Evolutionary conservation across 140 eudicot species (phyloP).

Genomic region (Flaveria floridana): DNA sequence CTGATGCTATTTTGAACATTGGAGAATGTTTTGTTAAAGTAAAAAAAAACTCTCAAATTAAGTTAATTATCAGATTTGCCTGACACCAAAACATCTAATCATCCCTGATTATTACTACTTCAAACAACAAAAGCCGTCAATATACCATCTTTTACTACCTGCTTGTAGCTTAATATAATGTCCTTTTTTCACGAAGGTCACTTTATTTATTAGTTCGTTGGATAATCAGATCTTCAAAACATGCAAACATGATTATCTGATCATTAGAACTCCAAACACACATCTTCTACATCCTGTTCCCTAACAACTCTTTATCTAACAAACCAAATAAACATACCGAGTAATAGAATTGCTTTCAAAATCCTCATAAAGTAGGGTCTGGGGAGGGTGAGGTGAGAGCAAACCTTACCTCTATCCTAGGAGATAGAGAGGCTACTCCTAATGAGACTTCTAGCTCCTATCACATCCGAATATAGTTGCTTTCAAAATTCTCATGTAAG

Average conservation of each 20-base stretch:
- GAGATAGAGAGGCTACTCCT: too few species aligned
- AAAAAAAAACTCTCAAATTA: neutral
- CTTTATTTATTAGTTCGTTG: neutral
- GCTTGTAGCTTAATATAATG: neutral
- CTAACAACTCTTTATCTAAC: neutral
- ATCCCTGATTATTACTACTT: neutral
- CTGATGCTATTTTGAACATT: neutral
- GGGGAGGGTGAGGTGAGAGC: too few species aligned
- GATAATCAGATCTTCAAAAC: neutral
- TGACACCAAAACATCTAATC: neutral
- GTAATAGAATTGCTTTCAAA: too few species aligned
- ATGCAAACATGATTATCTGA: neutral
- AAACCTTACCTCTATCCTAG: too few species aligned
- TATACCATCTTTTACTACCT: neutral
- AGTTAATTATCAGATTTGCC: neutral
- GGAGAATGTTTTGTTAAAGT: neutral
- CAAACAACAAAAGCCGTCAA: neutral
- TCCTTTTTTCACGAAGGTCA: neutral
- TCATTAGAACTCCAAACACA: neutral
- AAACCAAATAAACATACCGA: too few species aligned
- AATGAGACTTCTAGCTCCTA: too few species aligned
- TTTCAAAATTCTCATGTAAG: slow-evolving; percentile 15
- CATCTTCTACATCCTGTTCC: neutral
- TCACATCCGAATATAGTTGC: neutral
- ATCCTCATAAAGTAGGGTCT: too few species aligned